Conservation (phyloP, 345 rosid species). For the Hypericum perforatum region DNA sequence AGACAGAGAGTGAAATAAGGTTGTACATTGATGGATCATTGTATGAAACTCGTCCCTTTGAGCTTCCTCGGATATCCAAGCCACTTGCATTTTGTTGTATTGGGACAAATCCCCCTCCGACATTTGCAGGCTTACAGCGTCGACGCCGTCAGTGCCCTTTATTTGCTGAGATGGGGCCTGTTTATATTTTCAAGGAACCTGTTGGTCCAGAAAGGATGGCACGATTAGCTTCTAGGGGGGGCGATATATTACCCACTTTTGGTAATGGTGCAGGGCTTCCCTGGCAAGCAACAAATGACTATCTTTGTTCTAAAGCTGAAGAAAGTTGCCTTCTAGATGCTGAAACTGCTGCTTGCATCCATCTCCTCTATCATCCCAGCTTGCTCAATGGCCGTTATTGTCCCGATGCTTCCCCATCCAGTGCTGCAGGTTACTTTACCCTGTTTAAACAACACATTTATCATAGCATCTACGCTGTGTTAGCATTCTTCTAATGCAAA, state of each 20-base stretch:
- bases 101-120: constrained; percentile 98
- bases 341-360: constrained; percentile 77
- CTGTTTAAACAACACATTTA: not conserved
- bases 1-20: constrained; percentile 89
- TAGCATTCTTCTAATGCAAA: not conserved
- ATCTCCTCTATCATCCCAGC: constrained; percentile 87
- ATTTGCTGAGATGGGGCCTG: constrained; percentile 98
- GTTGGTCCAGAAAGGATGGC: constrained; percentile 88
- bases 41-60: constrained; percentile 90
- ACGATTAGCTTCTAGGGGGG: constrained; percentile 90
- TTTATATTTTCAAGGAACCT: constrained; percentile 95
- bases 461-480: not conserved
- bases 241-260: constrained; percentile 81
- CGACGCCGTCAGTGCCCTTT: constrained; percentile 98
- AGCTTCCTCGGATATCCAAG: constrained; percentile 87
- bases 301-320: constrained; percentile 48
- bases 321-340: constrained; percentile 79
- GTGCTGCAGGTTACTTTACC: constrained; percentile 64
- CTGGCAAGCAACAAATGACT: constrained; percentile 78
- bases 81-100: constrained; percentile 96
- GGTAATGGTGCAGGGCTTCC: constrained; percentile 95
- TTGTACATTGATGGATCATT: constrained; percentile 87
- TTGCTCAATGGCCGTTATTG: constrained; percentile 88
- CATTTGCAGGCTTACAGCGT: constrained; percentile 96
- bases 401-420: constrained; percentile 93